A percentile compares a stretch with the other conserved stretches of the same genome.
Conservation (phyloP, 169 alveolate species). For the Neospora caninum region DNA sequence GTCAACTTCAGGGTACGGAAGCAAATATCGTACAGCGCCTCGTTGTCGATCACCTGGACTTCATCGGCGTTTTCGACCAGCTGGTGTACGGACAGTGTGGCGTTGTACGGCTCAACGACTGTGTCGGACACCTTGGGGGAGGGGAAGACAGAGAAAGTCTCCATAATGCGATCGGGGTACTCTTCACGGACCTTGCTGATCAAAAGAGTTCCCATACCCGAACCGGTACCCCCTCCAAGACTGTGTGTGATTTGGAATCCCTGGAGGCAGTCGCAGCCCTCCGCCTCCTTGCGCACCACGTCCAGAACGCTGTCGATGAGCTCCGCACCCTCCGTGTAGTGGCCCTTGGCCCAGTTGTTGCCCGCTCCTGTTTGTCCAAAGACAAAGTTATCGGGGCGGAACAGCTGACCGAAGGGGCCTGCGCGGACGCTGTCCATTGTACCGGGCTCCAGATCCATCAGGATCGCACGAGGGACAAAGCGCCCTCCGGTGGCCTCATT, state of each 20-base stretch:
- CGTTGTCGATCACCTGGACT: slow-evolving; percentile 95
- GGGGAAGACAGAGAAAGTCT: slow-evolving; percentile 98
- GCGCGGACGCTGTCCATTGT: slow-evolving; percentile 99
- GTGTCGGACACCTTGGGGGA: slow-evolving; percentile 99
- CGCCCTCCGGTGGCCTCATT: slow-evolving; percentile 99
- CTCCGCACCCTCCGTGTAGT: slow-evolving; percentile 99
- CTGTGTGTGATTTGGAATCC: slow-evolving; percentile 96
- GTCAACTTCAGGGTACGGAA: slow-evolving; percentile 97
- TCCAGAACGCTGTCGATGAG: slow-evolving; percentile 97
- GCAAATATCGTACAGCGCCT: slow-evolving; percentile 99
- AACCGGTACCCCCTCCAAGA: slow-evolving; percentile 99
- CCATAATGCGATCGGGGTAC: slow-evolving; percentile 98
- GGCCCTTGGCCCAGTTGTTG: slow-evolving; percentile 99
- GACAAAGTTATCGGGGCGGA: slow-evolving; percentile 99
- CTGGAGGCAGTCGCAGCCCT: slow-evolving; percentile 98
- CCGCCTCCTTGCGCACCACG: slow-evolving; percentile 99
- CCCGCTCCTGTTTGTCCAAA: slow-evolving; percentile 99
- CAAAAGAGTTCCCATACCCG: slow-evolving; percentile 98
- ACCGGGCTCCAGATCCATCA: slow-evolving; percentile 99
- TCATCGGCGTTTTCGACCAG: slow-evolving; percentile 97
- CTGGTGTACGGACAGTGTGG: slow-evolving; percentile 97
- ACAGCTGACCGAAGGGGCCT: slow-evolving; percentile 98
- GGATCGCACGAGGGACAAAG: slow-evolving; percentile 98
- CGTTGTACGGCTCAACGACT: slow-evolving; percentile 99
- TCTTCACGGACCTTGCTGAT: slow-evolving; percentile 97